These are phyloP conservation scores for Medakamo hakoo DNA, from an alignment of 139 green algal species.

Conservation along the genomic window DNA sequence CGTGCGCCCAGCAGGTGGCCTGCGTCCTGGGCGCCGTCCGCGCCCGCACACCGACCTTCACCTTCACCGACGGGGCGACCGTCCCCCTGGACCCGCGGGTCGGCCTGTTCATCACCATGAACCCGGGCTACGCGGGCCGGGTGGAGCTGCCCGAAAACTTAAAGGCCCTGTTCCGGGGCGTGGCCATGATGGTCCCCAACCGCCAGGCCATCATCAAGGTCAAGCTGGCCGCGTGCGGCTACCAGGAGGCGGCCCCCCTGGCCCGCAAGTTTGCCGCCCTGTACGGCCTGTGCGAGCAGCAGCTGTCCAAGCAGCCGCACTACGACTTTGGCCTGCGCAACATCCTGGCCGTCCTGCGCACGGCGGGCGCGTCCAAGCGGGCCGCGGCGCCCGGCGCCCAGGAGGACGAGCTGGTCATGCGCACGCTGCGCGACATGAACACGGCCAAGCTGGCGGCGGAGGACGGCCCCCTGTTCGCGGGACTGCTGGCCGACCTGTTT, in stretches of 20 bases:
- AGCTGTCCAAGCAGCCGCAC: constrained; percentile 92
- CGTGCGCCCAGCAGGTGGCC: constrained; percentile 89
- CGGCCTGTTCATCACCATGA: constrained; percentile 98
- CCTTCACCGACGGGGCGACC: constrained; percentile 82
- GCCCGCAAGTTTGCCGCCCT: constrained; percentile 93
- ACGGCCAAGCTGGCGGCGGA: constrained; percentile 95
- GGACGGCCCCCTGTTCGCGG: constrained; percentile 87
- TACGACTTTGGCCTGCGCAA: constrained; percentile 96
- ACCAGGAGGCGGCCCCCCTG: constrained; percentile 85
- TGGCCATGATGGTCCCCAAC: constrained; percentile 97
- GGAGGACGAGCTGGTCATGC: constrained; percentile 62
- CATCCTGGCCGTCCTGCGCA: constrained; percentile 81
- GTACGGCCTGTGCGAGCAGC: constrained; percentile 92
- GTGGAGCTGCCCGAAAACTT: constrained; percentile 96
- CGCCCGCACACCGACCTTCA: constrained; percentile 76
- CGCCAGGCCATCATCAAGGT: constrained; percentile 95
- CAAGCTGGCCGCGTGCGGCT: constrained; percentile 81
- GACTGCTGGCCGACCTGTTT: constrained; percentile 90
- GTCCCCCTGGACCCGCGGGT: constrained; percentile 73
- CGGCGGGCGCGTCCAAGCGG: constrained; percentile 74
- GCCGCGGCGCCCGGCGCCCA: constrained; percentile 22
- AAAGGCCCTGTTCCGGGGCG: constrained; percentile 90
- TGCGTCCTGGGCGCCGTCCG: constrained; percentile 82
- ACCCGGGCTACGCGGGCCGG: constrained; percentile 77
- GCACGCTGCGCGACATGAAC: constrained; percentile 88